phyloP scores from a whole-genome alignment of 495 filamentous ascomycete species.

The Stereocaulon alpinum region DNA sequence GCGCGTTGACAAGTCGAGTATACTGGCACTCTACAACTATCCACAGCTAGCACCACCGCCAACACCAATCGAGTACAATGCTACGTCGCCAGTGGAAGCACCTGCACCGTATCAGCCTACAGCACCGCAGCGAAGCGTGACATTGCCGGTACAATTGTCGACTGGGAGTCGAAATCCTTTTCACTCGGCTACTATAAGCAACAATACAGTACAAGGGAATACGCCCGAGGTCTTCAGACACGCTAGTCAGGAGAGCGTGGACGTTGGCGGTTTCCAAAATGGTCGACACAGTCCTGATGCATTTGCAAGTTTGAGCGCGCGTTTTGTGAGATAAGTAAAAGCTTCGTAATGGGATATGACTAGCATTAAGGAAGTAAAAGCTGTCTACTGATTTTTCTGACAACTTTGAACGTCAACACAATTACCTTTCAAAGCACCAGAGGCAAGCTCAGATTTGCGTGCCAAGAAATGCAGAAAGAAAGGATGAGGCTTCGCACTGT shows the following conservation, averaged over 20 bases:
- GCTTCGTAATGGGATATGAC: not conserved
- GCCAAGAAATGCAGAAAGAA: too few relatives aligned
- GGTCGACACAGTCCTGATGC: slow-evolving; percentile 93
- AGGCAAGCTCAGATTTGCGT: too few relatives aligned
- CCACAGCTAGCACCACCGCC: slow-evolving; percentile 55
- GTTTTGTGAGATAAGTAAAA: slow-evolving; percentile 33
- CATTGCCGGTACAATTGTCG: slow-evolving; percentile 25
- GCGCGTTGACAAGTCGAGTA: slow-evolving; percentile 66
- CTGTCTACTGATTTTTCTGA: not conserved
- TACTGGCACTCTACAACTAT: slow-evolving; percentile 78
- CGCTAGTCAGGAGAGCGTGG: slow-evolving; percentile 82
- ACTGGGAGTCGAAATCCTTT: slow-evolving; percentile 33
- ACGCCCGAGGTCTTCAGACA: slow-evolving; percentile 36
- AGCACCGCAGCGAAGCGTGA: slow-evolving; percentile 25
- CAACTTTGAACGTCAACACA: not conserved
- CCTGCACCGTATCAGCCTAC: slow-evolving; percentile 17
- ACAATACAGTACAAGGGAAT: slow-evolving; percentile 12
- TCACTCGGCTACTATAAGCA: slow-evolving; percentile 14
- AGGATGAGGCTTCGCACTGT: too few relatives aligned
- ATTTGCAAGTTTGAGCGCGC: slow-evolving; percentile 85
- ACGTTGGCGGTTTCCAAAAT: slow-evolving; percentile 60
- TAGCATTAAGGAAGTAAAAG: not conserved
- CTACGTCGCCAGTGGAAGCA: slow-evolving; percentile 24
- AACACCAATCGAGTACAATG: slow-evolving; percentile 27
- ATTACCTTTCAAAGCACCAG: too few relatives aligned